Conservation (phyloP, 2,329 filamentous ascomycete genomes). For the Exophiala phaeomuriformis region DNA sequence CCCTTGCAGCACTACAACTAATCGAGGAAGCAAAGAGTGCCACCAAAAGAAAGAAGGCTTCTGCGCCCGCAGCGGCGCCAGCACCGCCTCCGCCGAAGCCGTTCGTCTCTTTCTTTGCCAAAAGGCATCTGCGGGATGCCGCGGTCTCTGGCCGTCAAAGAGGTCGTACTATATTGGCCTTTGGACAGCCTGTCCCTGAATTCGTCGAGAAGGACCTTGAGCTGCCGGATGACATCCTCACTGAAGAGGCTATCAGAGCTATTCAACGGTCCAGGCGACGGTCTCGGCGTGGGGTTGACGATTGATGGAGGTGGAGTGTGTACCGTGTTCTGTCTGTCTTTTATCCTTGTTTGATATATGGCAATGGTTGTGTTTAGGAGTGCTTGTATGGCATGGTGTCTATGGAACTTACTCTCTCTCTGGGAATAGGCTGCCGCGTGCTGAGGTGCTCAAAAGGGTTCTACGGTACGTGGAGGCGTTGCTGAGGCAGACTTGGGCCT, state of each 20-base stretch:
- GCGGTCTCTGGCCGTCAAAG: slow-evolving; percentile 68
- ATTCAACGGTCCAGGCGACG: slow-evolving; percentile 31
- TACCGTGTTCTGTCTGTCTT: not conserved
- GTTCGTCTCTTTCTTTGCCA: slow-evolving; percentile 81
- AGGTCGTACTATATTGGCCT: slow-evolving; percentile 65
- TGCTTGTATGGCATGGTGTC: too few species aligned
- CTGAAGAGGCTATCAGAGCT: slow-evolving; percentile 37
- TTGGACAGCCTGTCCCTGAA: slow-evolving; percentile 74
- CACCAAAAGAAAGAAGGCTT: slow-evolving; percentile 17
- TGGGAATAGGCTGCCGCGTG: too few species aligned
- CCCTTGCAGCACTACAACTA: slow-evolving; percentile 64
- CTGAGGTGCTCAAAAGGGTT: too few species aligned
- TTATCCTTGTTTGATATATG: not conserved
- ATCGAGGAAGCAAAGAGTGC: slow-evolving; percentile 61
- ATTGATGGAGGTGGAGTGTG: slow-evolving; percentile 1
- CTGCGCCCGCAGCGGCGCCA: slow-evolving; percentile 2
- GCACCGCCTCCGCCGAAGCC: slow-evolving; percentile 45
- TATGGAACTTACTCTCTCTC: too few species aligned
- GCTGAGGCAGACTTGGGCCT: too few species aligned
- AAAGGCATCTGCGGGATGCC: slow-evolving; percentile 69
- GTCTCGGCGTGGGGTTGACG: slow-evolving; percentile 15
- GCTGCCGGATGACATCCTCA: slow-evolving; percentile 56
- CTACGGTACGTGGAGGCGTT: too few species aligned
- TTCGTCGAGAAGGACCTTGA: slow-evolving; percentile 63
- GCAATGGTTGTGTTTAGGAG: too few species aligned